Conservation (phyloP, 2,329 filamentous ascomycete genomes). For the Penicillium frequentans region DNA sequence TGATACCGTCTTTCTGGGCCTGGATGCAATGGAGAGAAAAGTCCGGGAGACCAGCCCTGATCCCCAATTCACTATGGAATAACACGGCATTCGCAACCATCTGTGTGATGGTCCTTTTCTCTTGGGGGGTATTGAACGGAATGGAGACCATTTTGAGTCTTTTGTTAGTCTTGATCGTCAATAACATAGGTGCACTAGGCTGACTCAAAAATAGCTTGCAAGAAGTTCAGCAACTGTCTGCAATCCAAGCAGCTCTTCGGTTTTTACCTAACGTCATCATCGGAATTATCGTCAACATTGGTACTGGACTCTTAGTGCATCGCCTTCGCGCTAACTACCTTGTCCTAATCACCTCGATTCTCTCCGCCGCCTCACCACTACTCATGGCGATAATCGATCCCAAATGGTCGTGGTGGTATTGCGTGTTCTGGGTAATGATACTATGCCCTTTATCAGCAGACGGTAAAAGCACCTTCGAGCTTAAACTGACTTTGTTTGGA, state of each 20-base stretch:
- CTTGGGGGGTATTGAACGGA: conserved; percentile 48
- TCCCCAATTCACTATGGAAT: conserved; percentile 64
- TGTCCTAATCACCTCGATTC: conserved; percentile 37
- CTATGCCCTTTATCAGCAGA: conserved; percentile 48
- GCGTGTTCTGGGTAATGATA: conserved; percentile 45
- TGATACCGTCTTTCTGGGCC: conserved; percentile 51
- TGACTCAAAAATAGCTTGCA: conserved; percentile 45
- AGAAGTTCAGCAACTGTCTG: conserved; percentile 49
- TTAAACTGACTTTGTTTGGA: not conserved
- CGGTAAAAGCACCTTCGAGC: conserved; percentile 11
- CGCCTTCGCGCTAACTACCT: conserved; percentile 45
- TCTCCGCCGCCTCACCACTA: conserved; percentile 42
- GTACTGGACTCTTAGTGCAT: conserved; percentile 50
- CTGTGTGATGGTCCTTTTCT: conserved; percentile 52
- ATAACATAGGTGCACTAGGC: not conserved
- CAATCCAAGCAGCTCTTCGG: conserved; percentile 48
- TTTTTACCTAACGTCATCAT: conserved; percentile 48
- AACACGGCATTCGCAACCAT: conserved; percentile 57
- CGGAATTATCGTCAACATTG: conserved; percentile 41
- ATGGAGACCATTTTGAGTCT: conserved; percentile 52
- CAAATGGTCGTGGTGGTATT: conserved; percentile 50
- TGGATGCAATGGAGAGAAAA: conserved; percentile 56
- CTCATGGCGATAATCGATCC: conserved; percentile 50
- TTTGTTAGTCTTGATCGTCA: conserved; percentile 41
- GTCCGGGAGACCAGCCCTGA: conserved; percentile 53